phyloP scores from a whole-genome alignment of 257 asterid genomes.

The Catharanthus roseus region DNA sequence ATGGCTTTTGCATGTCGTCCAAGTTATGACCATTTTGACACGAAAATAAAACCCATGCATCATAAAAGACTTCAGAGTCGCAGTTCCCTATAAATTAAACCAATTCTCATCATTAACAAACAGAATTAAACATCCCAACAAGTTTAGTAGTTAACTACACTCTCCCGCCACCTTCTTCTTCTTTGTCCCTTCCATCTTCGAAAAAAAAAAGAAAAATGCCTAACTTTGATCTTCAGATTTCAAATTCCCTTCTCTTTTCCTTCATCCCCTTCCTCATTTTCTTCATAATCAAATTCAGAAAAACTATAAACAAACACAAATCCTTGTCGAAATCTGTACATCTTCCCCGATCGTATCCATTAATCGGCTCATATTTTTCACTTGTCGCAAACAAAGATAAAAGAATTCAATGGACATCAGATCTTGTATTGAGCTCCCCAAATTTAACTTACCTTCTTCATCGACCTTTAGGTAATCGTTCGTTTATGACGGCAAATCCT shows the following conservation, averaged over 20 bases:
- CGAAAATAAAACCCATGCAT: too few relatives aligned
- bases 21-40: too few relatives aligned
- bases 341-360: constrained; percentile 35
- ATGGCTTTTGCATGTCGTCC: too few relatives aligned
- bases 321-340: constrained; percentile 4
- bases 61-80: too few relatives aligned
- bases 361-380: constrained; percentile 35
- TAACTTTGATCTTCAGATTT: neutral
- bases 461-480: constrained; percentile 36
- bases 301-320: neutral
- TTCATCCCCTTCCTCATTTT: constrained; percentile 23
- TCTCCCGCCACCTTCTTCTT: too few relatives aligned
- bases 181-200: too few relatives aligned
- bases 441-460: constrained; percentile 43
- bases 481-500: constrained; percentile 48
- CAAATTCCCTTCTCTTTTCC: constrained; percentile 21
- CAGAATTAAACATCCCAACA: neutral
- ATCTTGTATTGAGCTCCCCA: constrained; percentile 28
- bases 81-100: too few relatives aligned
- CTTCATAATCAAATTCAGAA: constrained; percentile 10
- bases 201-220: too few relatives aligned
- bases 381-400: constrained; percentile 32
- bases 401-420: constrained; percentile 48
- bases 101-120: too few relatives aligned
- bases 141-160: too few relatives aligned